Evolutionary conservation across 2,329 filamentous ascomycete species (phyloP), one percentile per base, ranked within the genome.

Genomic region (Lecanicillium sp.): DNA sequence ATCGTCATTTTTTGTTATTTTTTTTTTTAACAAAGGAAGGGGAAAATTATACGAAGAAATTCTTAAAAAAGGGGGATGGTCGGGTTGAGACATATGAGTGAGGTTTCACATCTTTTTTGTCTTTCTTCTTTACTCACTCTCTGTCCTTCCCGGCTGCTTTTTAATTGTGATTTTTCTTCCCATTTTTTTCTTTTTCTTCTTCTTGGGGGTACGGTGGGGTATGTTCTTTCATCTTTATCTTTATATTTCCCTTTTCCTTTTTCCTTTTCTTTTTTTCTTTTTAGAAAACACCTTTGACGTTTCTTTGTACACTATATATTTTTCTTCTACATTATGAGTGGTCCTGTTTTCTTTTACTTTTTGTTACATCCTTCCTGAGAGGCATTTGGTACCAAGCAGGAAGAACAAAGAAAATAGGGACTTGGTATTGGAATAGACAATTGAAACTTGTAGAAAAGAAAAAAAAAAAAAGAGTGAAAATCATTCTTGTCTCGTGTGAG

Each of bases 371-470:
- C n/a, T n/a, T n/a, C n/a, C n/a, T n/a, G n/a, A n/a, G n/a, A n/a
- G n/a, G n/a, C n/a, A n/a, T n/a, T n/a, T n/a, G n/a, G n/a, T 21
- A 20, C 32, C 17, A 27, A 21, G 40, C 33, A 44, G 40, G 33
- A 32, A 39, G 17, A 23, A 48, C 23, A 29, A 41, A 41, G 44
- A 26, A 40, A 40, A 38, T 15, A 35, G 32, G 17, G 14, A 15
- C 6, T n/a, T 39, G 20, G n/a, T 40, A 24, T 49, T 44, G 48
- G 37, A 44, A 42, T 45, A 46, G 48, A 41, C 14, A 44, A 23
- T 41, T 21, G 17, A 35, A 33, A 37, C n/a, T n/a, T n/a, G n/a
- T n/a, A n/a, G 2, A 40, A 41, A 26, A 45, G 27, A 35, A 32
- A 19, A 35, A 38, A 14, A 19, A 30, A n/a, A n/a, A n/a, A n/a